Evolutionary conservation across 1,284 basidiomycete species (phyloP).

Genomic region (Pseudozyma sp.): DNA sequence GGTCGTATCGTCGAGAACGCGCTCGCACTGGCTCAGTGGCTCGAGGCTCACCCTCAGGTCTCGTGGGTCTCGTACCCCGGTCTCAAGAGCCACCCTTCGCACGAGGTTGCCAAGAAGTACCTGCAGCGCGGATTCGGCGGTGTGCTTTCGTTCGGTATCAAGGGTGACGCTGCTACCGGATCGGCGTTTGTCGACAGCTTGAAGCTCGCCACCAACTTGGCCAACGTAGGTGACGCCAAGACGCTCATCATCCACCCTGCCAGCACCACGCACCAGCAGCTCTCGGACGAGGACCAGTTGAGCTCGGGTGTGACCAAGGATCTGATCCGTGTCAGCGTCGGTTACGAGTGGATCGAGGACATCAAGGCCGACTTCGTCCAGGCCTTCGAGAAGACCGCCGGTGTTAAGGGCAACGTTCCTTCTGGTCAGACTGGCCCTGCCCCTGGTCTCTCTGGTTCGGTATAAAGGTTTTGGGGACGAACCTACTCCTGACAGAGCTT

Average conservation of each 20-base stretch:
- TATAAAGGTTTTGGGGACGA: constrained; percentile 12
- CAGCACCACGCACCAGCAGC: constrained; percentile 84
- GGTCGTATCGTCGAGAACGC: constrained; percentile 83
- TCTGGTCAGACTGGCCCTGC: constrained; percentile 48
- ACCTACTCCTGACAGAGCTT: not conserved
- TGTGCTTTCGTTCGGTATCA: constrained; percentile 83
- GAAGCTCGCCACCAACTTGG: constrained; percentile 73
- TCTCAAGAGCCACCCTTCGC: constrained; percentile 76
- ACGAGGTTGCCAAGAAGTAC: constrained; percentile 74
- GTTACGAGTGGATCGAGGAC: constrained; percentile 82
- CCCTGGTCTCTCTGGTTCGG: constrained; percentile 54
- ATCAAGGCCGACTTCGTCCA: constrained; percentile 82
- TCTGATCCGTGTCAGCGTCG: constrained; percentile 80
- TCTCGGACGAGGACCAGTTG: constrained; percentile 77
- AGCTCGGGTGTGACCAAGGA: constrained; percentile 82
- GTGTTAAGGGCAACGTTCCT: constrained; percentile 42
- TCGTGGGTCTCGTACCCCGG: constrained; percentile 87
- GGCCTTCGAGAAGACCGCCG: constrained; percentile 70
- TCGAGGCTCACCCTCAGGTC: constrained; percentile 79
- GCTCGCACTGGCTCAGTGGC: constrained; percentile 79
- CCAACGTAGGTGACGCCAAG: constrained; percentile 66
- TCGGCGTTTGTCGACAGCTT: constrained; percentile 80
- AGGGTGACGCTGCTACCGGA: constrained; percentile 76
- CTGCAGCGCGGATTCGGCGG: constrained; percentile 75
- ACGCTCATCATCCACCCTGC: constrained; percentile 75